These are phyloP conservation scores for Kodamaea ohmeri DNA, from an alignment of 1,139 yeast species.

Conservation along the genomic window DNA sequence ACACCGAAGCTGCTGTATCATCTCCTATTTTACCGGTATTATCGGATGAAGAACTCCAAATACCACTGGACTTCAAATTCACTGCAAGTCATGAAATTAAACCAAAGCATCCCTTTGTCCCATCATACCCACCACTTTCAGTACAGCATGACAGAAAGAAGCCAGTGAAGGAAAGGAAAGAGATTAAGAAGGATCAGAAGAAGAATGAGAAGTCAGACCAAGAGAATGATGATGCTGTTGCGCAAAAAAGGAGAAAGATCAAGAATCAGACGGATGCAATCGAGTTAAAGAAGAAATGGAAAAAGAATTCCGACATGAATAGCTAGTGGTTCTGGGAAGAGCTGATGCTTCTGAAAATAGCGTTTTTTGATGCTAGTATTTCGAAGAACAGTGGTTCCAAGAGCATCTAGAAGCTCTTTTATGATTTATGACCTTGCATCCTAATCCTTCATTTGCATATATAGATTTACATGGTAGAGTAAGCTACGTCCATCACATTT, in stretches of 20 bases:
- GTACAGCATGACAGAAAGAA: constrained; percentile 24
- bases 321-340: neutral
- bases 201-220: constrained; percentile 6
- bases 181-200: constrained; percentile 6
- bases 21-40: neutral
- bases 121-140: constrained; percentile 47
- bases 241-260: constrained; percentile 13
- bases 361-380: too few species aligned
- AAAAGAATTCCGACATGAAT: constrained; percentile 1
- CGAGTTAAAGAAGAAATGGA: constrained; percentile 9
- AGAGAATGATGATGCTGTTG: constrained; percentile 8
- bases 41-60: constrained; percentile 14
- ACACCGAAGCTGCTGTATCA: neutral
- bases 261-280: constrained; percentile 1
- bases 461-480: neutral
- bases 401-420: too few species aligned
- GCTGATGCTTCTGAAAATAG: too few species aligned
- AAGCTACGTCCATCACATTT: too few species aligned
- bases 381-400: too few species aligned
- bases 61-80: constrained; percentile 41
- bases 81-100: constrained; percentile 29
- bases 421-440: constrained; percentile 1
- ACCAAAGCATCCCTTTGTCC: constrained; percentile 40
- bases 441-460: neutral
- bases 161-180: constrained; percentile 5